Evolutionary conservation across 1,284 basidiomycete genomes (phyloP).

Genomic region (Ustilago shanxiensis): DNA sequence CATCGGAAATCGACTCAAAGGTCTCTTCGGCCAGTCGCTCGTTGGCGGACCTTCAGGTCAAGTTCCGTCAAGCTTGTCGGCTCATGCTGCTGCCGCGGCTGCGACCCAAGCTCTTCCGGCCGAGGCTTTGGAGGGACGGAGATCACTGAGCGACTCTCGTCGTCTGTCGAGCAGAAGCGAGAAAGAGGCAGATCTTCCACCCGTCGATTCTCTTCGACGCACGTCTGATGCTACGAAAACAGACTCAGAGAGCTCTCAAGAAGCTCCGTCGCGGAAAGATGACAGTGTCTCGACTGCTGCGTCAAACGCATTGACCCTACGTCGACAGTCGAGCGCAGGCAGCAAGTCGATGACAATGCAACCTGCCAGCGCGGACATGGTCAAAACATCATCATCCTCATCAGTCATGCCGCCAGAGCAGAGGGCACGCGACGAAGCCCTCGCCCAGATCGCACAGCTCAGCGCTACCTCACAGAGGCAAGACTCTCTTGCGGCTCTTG

Average conservation of each 20-base stretch:
- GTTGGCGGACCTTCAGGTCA: constrained; percentile 15
- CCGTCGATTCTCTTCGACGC: background rate
- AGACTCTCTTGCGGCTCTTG: constrained; percentile 51
- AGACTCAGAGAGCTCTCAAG: background rate
- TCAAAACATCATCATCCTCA: background rate
- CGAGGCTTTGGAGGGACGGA: background rate
- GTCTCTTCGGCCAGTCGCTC: constrained; percentile 49
- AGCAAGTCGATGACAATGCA: background rate
- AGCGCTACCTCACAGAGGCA: constrained; percentile 24
- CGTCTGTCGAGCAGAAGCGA: background rate
- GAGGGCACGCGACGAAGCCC: constrained; percentile 40
- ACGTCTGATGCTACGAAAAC: background rate
- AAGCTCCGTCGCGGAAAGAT: background rate
- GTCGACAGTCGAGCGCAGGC: constrained; percentile 10
- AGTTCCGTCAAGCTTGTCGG: background rate
- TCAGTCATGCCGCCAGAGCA: constrained; percentile 28
- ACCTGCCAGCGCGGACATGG: background rate
- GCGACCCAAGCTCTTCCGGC: background rate
- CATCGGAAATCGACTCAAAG: constrained; percentile 41
- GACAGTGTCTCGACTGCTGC: constrained; percentile 4
- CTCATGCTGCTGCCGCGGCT: background rate
- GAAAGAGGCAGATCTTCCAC: background rate
- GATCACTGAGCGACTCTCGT: constrained; percentile 1
- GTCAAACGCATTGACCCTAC: background rate
- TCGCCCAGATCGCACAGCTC: constrained; percentile 53